Evolutionary conservation across 2,329 filamentous ascomycete species (phyloP).

Genomic region (Aspergillus quadricinctus): DNA sequence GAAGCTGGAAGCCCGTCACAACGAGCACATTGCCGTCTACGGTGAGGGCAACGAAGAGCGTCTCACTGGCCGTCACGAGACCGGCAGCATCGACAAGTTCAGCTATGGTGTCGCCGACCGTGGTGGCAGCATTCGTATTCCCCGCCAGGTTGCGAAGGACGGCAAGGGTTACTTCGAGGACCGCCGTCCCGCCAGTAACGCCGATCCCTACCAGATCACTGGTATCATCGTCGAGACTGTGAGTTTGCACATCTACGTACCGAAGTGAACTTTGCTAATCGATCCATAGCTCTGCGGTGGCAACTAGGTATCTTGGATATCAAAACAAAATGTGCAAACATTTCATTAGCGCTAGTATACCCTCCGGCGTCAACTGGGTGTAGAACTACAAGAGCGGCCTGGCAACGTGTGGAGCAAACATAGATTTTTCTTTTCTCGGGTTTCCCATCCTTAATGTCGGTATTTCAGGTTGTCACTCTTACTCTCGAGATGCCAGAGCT

Average conservation of each 20-base stretch:
- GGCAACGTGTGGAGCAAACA: slow-evolving; percentile 28
- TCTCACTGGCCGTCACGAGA: slow-evolving; percentile 92
- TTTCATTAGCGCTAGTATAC: slow-evolving; percentile 39
- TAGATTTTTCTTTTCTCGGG: slow-evolving; percentile 23
- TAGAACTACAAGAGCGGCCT: slow-evolving; percentile 33
- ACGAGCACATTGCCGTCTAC: slow-evolving; percentile 87
- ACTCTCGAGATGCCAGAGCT: slow-evolving; percentile 17
- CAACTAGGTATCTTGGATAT: slow-evolving; percentile 26
- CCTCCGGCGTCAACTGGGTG: slow-evolving; percentile 36
- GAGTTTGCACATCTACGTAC: slow-evolving; percentile 13
- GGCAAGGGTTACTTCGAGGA: slow-evolving; percentile 95
- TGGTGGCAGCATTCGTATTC: slow-evolving; percentile 89
- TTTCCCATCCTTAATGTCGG: slow-evolving; percentile 4
- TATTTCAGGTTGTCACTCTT: slow-evolving; percentile 12
- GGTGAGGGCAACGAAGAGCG: slow-evolving; percentile 94
- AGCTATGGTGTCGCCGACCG: slow-evolving; percentile 93
- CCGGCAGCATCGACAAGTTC: slow-evolving; percentile 89
- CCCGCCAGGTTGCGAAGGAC: slow-evolving; percentile 76
- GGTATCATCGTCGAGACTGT: slow-evolving; percentile 74
- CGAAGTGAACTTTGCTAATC: slow-evolving; percentile 4
- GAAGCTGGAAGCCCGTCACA: slow-evolving; percentile 73
- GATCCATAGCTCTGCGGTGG: slow-evolving; percentile 36
- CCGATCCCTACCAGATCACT: slow-evolving; percentile 79
- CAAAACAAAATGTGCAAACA: slow-evolving; percentile 19
- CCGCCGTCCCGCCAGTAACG: slow-evolving; percentile 76